Base-by-base conservation (phyloP, 2,329 filamentous ascomycete species). In the Fragosphaeria purpurea region DNA sequence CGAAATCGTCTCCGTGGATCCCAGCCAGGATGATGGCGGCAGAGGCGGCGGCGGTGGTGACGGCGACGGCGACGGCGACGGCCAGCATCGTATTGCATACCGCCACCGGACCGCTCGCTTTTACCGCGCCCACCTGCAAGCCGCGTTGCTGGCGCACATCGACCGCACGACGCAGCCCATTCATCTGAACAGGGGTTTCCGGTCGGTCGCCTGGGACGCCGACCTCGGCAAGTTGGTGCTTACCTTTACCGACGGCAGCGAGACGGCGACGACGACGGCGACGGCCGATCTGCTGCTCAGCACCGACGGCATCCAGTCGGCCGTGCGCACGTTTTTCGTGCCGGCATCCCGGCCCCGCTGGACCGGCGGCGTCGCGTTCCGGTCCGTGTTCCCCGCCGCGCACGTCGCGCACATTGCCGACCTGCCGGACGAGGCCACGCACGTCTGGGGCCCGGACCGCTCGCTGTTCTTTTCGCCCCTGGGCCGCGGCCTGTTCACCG, bases 301-400 rank as follows among this genome's bases (percentile, higher is more conserved):
- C 1, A 70, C 74, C 0, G 75, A 79, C 58, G 76, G 76, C 40
- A 71, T 79, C 44, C 71, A 73, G 56, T 76, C 73, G 22, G 62
- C 66, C 2, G 67, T 74, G 31, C 63, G 67, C 10, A 62, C 61
- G 31, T 67, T 68, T n/a, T 71, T 76, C 48, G 64, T 72, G 2
- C 69, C 70, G 0, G 58, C 63, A 0, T 65, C 70, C 10, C 58
- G 60, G 11, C 60, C 71, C 1, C 58, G 54, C 6, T 72, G 70
- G 63, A 73, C 67, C 6, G 70, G 71, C 5, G 69, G 69, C 61
- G 63, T 72, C 5, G 65, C 68, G 6, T 66, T 72, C 50, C 65
- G 72, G 10, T 68, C 71, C 10, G 71, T 71, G 0, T 74, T 73
- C 40, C 67, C 70, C 44, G 56, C 60, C 1, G 65, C 66, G 0